These are phyloP conservation scores for Gossypium longicalyx DNA, from an alignment of 345 rosid species.

Conservation along the genomic window DNA sequence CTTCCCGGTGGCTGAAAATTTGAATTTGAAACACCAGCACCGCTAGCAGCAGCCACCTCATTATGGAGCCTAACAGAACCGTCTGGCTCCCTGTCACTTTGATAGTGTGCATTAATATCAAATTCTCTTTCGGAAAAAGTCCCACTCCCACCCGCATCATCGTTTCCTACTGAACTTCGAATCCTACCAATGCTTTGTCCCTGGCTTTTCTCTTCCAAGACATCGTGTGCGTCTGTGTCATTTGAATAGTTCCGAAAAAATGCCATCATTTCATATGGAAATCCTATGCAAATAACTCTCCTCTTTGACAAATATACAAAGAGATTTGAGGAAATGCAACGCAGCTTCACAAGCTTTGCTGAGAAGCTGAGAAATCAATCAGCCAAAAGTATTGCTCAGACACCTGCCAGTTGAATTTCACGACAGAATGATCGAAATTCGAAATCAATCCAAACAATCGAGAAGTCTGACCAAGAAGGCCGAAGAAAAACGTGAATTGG, in stretches of 20 bases:
- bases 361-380: slow-evolving; percentile 21
- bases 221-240: slow-evolving; percentile 52
- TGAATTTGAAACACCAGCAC: slow-evolving; percentile 35
- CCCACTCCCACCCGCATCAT: slow-evolving; percentile 41
- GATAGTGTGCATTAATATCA: slow-evolving; percentile 70
- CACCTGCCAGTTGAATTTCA: slow-evolving; percentile 1
- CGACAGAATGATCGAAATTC: not conserved
- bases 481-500: slow-evolving; percentile 22
- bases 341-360: slow-evolving; percentile 15
- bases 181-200: slow-evolving; percentile 39
- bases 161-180: slow-evolving; percentile 41
- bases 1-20: slow-evolving; percentile 58
- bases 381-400: not conserved
- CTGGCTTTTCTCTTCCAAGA: slow-evolving; percentile 59
- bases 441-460: slow-evolving; percentile 9
- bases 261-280: slow-evolving; percentile 77
- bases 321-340: not conserved
- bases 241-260: slow-evolving; percentile 66
- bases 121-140: slow-evolving; percentile 58
- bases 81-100: slow-evolving; percentile 65
- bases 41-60: slow-evolving; percentile 33
- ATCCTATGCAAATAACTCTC: slow-evolving; percentile 9
- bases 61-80: slow-evolving; percentile 42
- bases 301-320: slow-evolving; percentile 2
- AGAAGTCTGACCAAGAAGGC: slow-evolving; percentile 13